Evolutionary conservation across 192 early-diverging fungal genomes (phyloP).

Genomic region (Coemansia biformis): DNA sequence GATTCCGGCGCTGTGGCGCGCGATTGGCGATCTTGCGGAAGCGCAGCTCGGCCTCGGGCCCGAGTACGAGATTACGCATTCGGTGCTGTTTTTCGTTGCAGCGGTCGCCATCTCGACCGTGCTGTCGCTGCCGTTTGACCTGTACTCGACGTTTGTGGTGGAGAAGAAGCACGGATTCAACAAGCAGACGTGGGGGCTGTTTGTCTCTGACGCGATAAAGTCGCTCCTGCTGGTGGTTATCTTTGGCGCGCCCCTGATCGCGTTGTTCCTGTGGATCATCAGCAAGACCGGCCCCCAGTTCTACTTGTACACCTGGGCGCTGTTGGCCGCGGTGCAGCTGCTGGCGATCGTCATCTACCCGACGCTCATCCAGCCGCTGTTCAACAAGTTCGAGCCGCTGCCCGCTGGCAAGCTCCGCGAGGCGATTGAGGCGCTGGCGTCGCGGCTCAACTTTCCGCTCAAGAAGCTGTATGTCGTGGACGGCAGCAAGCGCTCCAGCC

Average conservation of each 20-base stretch:
- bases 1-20: slow-evolving; percentile 69
- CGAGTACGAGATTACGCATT: slow-evolving; percentile 79
- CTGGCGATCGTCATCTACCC: slow-evolving; percentile 80
- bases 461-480: slow-evolving; percentile 96
- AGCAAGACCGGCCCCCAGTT: slow-evolving; percentile 74
- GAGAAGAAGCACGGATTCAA: slow-evolving; percentile 95
- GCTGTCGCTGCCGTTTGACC: slow-evolving; percentile 68
- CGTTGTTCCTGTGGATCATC: slow-evolving; percentile 78
- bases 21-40: slow-evolving; percentile 53
- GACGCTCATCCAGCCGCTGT: slow-evolving; percentile 94
- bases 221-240: slow-evolving; percentile 58
- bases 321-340: slow-evolving; percentile 73
- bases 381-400: slow-evolving; percentile 91
- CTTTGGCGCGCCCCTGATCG: slow-evolving; percentile 75
- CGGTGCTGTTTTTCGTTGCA: slow-evolving; percentile 67
- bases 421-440: slow-evolving; percentile 77
- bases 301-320: slow-evolving; percentile 87
- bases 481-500: slow-evolving; percentile 82
- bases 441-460: slow-evolving; percentile 80
- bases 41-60: slow-evolving; percentile 52
- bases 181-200: slow-evolving; percentile 79
- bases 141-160: slow-evolving; percentile 93
- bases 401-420: slow-evolving; percentile 72
- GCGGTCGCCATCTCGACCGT: slow-evolving; percentile 57
- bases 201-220: slow-evolving; percentile 76